Base-by-base conservation (phyloP, 805 yeast genomes). In the Sungouiella thailandica region DNA sequence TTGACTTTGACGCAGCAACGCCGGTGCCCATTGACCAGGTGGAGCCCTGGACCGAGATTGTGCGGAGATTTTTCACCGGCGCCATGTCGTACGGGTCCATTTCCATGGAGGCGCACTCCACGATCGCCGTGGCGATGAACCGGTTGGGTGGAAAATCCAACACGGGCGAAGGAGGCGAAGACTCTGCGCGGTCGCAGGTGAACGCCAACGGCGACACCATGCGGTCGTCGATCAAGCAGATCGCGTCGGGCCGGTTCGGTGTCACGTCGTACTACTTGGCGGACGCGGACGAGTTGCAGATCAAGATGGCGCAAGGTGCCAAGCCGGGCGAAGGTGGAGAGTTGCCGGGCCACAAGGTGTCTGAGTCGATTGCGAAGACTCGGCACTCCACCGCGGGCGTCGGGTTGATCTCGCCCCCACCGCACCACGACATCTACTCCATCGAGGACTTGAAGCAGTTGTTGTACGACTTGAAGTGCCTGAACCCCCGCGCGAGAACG, bases 301-400 rank as follows among this genome's bases (percentile, higher is more conserved):
- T 90, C 62, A 90, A 90, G 68, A 88, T 90, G 89, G 97, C 97
- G 7, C 98, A 90, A 67, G 97, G 98, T 67, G 98, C 98, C 35
- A 90, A 90, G 66, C 97, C 97, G 8, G 98, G 97, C 69, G 97
- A 93, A 71, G 98, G 98, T 73, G 98, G 98, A 73, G 97, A 93
- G 64, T 72, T 88, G 48, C 96, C 96, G 23, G 96, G 95, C 39
- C 83, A 84, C 67, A 90, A 90, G 65, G 98, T 90, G 31, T 76
- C 90, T 17, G 77, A 72, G 39, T 76, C 76, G 31, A 90, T 90
- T 66, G 98, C 95, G 30, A 86, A 83, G 63, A 89, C 97, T 7
- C 79, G 98, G 65, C 96, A 89, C 62, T 88, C 97, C 1, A 90
- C 97, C 20, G 86, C 94, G 20, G 95, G 95, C 53, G 97, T 90